Evolutionary conservation across 2,329 filamentous ascomycete species (phyloP).

Genomic region (Torrubiella hemipterigena): DNA sequence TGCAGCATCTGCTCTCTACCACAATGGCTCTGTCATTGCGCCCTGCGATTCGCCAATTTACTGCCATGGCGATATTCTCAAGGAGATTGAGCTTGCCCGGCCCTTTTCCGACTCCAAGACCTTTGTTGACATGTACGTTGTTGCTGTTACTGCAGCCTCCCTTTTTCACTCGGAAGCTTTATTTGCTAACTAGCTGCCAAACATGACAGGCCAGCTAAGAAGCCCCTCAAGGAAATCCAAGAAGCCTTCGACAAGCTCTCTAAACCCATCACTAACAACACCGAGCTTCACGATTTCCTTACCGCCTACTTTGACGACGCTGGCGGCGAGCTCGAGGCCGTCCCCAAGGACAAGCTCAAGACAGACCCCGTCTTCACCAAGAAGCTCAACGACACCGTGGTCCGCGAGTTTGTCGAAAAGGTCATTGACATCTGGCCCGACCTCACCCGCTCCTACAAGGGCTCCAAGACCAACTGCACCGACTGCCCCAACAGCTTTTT

Average conservation of each 20-base stretch:
- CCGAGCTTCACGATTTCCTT: conserved; percentile 50
- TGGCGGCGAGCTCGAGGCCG: conserved; percentile 47
- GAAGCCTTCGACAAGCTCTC: conserved; percentile 46
- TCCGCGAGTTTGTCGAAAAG: conserved; percentile 48
- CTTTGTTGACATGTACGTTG: conserved; percentile 53
- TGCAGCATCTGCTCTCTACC: conserved; percentile 35
- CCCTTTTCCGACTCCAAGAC: conserved; percentile 60
- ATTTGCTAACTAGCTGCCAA: conserved; percentile 8
- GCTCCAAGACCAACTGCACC: conserved; percentile 37
- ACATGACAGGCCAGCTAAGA: conserved; percentile 40
- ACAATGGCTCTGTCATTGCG: conserved; percentile 47
- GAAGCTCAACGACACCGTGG: conserved; percentile 42
- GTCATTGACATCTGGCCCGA: conserved; percentile 62
- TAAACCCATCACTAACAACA: conserved; percentile 51
- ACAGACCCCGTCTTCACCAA: conserved; percentile 47
- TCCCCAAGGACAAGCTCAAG: conserved; percentile 36
- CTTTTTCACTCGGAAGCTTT: no score
- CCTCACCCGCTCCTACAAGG: conserved; percentile 47
- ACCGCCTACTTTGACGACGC: conserved; percentile 50
- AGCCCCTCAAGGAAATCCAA: conserved; percentile 46
- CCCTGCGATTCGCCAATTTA: conserved; percentile 59
- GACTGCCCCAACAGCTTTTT: conserved; percentile 54
- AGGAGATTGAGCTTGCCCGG: conserved; percentile 48
- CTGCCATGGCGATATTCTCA: conserved; percentile 52
- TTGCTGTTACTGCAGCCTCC: not conserved